Evolutionary conservation across 2,329 filamentous ascomycete species (phyloP).

Genomic region (Venturia effusa): DNA sequence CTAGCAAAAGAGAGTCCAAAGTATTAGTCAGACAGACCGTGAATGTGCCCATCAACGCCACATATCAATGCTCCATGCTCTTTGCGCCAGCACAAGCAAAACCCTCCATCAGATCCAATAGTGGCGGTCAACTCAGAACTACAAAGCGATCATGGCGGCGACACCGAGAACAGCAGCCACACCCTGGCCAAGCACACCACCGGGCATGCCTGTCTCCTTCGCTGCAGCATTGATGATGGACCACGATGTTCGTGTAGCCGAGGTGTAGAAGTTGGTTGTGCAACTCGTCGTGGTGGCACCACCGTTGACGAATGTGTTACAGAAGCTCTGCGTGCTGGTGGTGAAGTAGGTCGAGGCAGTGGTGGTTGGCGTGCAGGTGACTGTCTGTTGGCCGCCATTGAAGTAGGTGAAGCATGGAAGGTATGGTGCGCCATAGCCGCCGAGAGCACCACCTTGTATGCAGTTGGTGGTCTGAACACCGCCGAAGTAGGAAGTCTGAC

Average conservation of each 20-base stretch:
- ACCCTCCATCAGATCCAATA: background rate
- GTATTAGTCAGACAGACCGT: background rate
- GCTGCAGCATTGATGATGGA: slow-evolving; percentile 4
- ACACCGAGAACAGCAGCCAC: background rate
- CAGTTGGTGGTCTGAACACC: slow-evolving; percentile 2
- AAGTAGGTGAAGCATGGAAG: slow-evolving; percentile 6
- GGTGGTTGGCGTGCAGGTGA: background rate
- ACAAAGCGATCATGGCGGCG: background rate
- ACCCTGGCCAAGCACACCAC: slow-evolving; percentile 4
- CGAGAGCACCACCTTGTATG: slow-evolving; percentile 2
- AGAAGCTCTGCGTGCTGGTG: background rate
- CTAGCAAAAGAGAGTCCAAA: background rate
- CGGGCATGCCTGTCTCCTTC: slow-evolving; percentile 1
- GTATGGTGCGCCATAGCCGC: slow-evolving; percentile 1
- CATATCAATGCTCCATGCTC: background rate
- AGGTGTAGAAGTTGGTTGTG: background rate
- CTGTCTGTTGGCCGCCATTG: slow-evolving; percentile 2
- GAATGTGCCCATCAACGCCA: background rate
- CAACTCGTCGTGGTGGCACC: slow-evolving; percentile 4
- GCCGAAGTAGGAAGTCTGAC: background rate
- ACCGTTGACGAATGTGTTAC: slow-evolving; percentile 7
- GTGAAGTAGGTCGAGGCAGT: slow-evolving; percentile 3
- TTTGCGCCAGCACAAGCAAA: background rate
- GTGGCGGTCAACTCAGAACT: no score
- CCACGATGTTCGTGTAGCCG: slow-evolving; percentile 1